These are phyloP conservation scores for Lodderomyces margitis DNA, from an alignment of 1,139 yeast species.

Conservation along the genomic window DNA sequence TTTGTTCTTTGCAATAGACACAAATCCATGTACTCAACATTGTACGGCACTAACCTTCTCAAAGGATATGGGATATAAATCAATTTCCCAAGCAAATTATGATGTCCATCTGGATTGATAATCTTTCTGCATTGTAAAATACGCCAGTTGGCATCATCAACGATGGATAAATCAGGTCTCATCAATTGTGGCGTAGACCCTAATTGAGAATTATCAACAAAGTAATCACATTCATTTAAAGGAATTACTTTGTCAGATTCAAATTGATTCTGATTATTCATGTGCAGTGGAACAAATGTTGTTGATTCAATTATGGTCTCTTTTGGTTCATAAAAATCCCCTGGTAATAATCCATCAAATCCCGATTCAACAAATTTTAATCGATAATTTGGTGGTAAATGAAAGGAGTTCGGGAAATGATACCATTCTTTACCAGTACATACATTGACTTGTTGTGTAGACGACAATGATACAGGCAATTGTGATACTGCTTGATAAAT, in stretches of 20 bases:
- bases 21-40: slow-evolving; percentile 44
- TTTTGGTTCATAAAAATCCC: slow-evolving; percentile 62
- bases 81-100: slow-evolving; percentile 44
- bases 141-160: slow-evolving; percentile 35
- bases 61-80: slow-evolving; percentile 42
- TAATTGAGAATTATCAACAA: slow-evolving; percentile 50
- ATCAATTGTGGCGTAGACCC: slow-evolving; percentile 13
- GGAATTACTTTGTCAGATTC: slow-evolving; percentile 50
- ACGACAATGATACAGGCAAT: slow-evolving; percentile 10
- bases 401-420: slow-evolving; percentile 85
- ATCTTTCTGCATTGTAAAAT: slow-evolving; percentile 41
- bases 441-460: slow-evolving; percentile 36
- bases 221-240: slow-evolving; percentile 53
- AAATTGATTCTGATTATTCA: slow-evolving; percentile 71
- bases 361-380: slow-evolving; percentile 71
- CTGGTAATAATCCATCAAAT: slow-evolving; percentile 85
- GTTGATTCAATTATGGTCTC: slow-evolving; percentile 24
- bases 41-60: slow-evolving; percentile 22
- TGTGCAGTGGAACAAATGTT: slow-evolving; percentile 52
- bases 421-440: slow-evolving; percentile 97
- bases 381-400: slow-evolving; percentile 60
- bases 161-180: slow-evolving; percentile 11
- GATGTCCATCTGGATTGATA: slow-evolving; percentile 46
- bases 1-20: slow-evolving; percentile 33
- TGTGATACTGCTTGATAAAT: slow-evolving; percentile 14